phyloP scores from a whole-genome alignment of 306 rosid genomes.

The Trifolium fragiferum region DNA sequence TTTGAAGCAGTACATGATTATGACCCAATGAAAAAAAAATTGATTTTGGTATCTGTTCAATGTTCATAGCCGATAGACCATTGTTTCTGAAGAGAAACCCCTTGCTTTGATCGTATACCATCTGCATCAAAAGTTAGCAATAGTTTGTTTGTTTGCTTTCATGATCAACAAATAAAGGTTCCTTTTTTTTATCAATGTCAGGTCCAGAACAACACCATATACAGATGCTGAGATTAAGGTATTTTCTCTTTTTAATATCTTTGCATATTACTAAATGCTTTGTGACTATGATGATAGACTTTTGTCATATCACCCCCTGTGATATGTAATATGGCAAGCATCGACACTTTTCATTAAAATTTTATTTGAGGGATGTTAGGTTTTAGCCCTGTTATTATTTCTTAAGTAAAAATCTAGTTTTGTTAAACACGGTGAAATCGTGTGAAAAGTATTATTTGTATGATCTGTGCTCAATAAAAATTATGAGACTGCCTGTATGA shows the following conservation, averaged over 20 bases:
- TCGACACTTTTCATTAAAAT: constrained; percentile 12
- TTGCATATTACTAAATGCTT: constrained; percentile 27
- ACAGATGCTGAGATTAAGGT: constrained; percentile 93
- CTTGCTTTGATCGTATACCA: constrained; percentile 22
- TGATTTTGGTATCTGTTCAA: constrained; percentile 33
- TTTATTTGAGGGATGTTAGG: constrained; percentile 13
- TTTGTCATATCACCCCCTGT: constrained; percentile 9
- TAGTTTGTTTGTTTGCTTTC: constrained; percentile 32
- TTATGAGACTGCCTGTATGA: too few species aligned
- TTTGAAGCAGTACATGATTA: constrained; percentile 18
- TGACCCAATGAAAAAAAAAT: background rate
- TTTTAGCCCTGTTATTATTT: constrained; percentile 30
- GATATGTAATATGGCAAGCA: constrained; percentile 8
- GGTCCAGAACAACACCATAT: constrained; percentile 78
- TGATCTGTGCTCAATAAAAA: constrained; percentile 7
- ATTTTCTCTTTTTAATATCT: constrained; percentile 21
- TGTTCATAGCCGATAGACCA: constrained; percentile 26
- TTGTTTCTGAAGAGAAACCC: constrained; percentile 22
- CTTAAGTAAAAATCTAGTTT: constrained; percentile 26
- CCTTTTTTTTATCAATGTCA: constrained; percentile 48
- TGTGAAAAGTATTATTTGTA: constrained; percentile 4
- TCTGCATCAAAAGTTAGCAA: constrained; percentile 28
- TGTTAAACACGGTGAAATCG: constrained; percentile 9
- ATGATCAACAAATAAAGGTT: constrained; percentile 23
- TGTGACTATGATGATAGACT: background rate